A percentile compares a stretch with the other conserved stretches of the same genome.
phyloP scores from a whole-genome alignment of 1,284 basidiomycete genomes.

The Hemileia vastatrix region DNA sequence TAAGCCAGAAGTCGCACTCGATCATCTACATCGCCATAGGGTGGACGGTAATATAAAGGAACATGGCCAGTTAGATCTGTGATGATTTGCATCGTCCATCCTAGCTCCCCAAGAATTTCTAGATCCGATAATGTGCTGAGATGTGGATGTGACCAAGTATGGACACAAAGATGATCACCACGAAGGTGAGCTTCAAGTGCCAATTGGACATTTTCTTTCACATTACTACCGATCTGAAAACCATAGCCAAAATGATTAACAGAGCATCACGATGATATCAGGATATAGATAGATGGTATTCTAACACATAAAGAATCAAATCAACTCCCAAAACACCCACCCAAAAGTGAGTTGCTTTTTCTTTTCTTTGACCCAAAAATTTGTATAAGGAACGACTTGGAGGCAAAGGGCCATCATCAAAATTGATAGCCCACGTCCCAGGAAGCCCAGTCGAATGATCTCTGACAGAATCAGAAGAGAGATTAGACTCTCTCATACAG shows the following conservation, averaged over 20 bases:
- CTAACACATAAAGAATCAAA: too few species aligned
- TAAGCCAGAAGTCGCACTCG: constrained; percentile 19
- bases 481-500: constrained; percentile 3
- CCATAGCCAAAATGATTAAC: too few species aligned
- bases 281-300: too few species aligned
- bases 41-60: constrained; percentile 50
- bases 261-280: too few species aligned
- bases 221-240: constrained; percentile 13
- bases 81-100: constrained; percentile 71
- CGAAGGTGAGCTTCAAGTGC: constrained; percentile 19
- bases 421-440: constrained; percentile 18
- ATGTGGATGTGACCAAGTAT: constrained; percentile 58
- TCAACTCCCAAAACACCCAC: neutral
- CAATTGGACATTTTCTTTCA: constrained; percentile 8
- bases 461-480: too few species aligned
- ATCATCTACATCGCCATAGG: constrained; percentile 65
- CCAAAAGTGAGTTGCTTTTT: constrained; percentile 17
- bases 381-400: constrained; percentile 1
- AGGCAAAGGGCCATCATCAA: constrained; percentile 21
- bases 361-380: neutral
- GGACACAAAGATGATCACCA: constrained; percentile 30
- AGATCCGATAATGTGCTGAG: constrained; percentile 67
- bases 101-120: constrained; percentile 64
- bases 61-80: constrained; percentile 59
- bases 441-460: constrained; percentile 6